A percentile compares a stretch with the other conserved stretches of the same genome.
These are phyloP conservation scores for Smithsoniella earleae DNA, from an alignment of 163 green algal genomes.

Conservation along the genomic window DNA sequence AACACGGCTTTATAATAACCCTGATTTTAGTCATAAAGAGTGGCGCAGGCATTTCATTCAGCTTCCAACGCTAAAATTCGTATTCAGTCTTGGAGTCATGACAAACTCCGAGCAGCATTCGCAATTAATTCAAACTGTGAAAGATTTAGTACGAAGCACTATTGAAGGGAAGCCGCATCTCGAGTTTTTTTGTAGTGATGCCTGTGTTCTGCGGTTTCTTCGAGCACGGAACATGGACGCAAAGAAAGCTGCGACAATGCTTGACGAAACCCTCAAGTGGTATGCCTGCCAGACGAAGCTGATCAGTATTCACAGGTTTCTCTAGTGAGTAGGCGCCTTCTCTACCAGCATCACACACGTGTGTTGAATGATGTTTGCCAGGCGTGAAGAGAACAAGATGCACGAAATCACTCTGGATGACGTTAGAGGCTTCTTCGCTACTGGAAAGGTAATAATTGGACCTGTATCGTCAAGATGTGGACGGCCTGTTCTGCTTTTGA, in stretches of 20 bases:
- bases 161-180: background rate
- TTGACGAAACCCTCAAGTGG: conserved; percentile 1
- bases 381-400: background rate
- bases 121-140: background rate
- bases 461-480: background rate
- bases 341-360: background rate
- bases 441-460: conserved; percentile 23
- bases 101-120: background rate
- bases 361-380: background rate
- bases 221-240: conserved; percentile 1
- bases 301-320: background rate
- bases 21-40: too few species aligned
- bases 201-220: background rate
- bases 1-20: too few species aligned
- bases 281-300: background rate
- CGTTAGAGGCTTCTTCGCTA: background rate
- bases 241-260: conserved; percentile 2
- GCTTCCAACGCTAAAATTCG: too few species aligned
- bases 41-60: too few species aligned
- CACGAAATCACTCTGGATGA: background rate
- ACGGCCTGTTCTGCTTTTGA: background rate
- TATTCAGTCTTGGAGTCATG: too few species aligned
- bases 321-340: too few species aligned
- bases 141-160: background rate
- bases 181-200: conserved; percentile 15